Percentiles rank a stretch among this genome's conserved stretches.
Evolutionary conservation across 768 basidiomycete genomes (phyloP).

Genomic region (Suillus cothurnatus): DNA sequence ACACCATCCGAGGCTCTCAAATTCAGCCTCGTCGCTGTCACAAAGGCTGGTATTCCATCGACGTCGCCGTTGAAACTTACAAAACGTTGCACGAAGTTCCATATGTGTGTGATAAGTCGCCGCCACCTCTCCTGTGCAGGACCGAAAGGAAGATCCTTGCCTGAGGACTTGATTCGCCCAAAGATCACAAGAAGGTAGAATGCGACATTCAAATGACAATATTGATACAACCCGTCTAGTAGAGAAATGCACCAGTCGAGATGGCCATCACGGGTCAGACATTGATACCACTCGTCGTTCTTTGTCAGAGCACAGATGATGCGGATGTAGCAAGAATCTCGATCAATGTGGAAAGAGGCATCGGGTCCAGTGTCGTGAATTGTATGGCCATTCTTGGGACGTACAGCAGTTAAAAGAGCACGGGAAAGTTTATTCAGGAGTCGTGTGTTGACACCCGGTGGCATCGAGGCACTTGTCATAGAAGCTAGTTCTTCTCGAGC

Average conservation of each 20-base stretch:
- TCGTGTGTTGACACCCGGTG: not conserved
- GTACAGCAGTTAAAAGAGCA: not conserved
- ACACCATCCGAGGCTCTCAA: not conserved
- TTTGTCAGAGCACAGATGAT: not conserved
- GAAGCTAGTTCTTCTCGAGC: not conserved
- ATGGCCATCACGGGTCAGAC: not conserved
- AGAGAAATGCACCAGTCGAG: not conserved
- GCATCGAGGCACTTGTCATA: not conserved
- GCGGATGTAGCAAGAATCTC: not conserved
- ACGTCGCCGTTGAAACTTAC: no score
- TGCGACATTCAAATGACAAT: no score
- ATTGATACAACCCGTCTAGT: no score
- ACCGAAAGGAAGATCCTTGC: not conserved
- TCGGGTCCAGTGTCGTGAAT: not conserved
- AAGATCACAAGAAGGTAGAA: not conserved
- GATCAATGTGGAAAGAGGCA: not conserved
- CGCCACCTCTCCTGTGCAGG: not conserved
- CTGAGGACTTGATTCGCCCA: not conserved
- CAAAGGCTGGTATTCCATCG: not conserved
- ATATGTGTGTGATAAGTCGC: not conserved
- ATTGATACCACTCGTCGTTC: not conserved
- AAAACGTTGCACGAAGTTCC: not conserved
- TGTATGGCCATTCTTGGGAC: not conserved
- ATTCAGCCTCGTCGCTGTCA: not conserved
- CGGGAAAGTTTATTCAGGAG: not conserved